Base-by-base conservation (phyloP, 257 asterid genomes). In the Cordia subcordata region DNA sequence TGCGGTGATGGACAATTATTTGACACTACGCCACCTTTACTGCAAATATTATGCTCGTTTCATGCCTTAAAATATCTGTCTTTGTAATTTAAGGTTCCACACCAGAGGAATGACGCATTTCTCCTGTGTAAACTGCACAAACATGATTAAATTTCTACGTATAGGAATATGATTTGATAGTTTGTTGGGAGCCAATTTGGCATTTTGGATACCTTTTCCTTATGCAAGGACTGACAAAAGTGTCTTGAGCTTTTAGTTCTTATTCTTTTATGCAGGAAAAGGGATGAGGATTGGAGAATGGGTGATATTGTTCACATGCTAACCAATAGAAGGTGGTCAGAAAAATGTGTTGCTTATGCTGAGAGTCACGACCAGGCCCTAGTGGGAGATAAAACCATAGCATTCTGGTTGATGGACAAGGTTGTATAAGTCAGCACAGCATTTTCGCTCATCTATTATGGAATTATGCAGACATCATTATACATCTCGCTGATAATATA, bases 351-450 rank as follows among this genome's bases (percentile, higher is more conserved):
- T 57, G 64, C 81, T 65, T 92, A 92, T 60, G 99, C 97, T 27
- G 99, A 92, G 80, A 92, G 99, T 65, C 99, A 92, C 59, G 99
- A 92, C 71, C 99, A 92, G 80, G 99, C 99, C 20, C 79, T 92
- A 49, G 99, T 93, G 57, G 99, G 99, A 8, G 99, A 93, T 77
- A 93, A 93, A 78, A 92, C 97, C 65, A 86, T 92, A 64, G 97
- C 99, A 61, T 92, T 92, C 79, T 86, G 97, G 99, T 72, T 92
- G 81, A 92, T 92, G 99, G 99, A 93, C 77, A 93, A 93, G 99
- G 99, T 92, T 59, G 19, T 64, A 38, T 62, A 75, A 53, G 17
- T 67, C 53, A n/a, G 20, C 23, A 15, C 16, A 8, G 21, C 54
- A 17, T 49, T 21, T 16, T 49, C 13, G 53, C 1, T 11, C 17